Evolutionary conservation across 176 grass and related monocot genomes (phyloP).

Genomic region (Urochloa ruziziensis): DNA sequence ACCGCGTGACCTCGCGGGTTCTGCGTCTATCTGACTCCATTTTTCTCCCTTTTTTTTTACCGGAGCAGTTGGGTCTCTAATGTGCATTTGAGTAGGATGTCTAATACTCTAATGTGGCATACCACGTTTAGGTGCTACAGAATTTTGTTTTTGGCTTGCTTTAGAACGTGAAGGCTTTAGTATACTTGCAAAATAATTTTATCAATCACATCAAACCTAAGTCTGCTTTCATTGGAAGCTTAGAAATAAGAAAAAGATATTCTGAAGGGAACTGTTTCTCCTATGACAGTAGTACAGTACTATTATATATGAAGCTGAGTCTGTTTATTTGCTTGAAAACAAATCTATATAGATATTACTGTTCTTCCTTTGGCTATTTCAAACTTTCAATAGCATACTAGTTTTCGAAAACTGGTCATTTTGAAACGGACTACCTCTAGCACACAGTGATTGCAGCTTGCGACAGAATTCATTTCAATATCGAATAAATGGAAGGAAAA

Average conservation of each 20-base stretch:
- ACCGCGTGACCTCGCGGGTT: neutral
- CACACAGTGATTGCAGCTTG: neutral
- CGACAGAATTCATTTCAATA: neutral
- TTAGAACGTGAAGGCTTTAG: neutral
- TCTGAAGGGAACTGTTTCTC: neutral
- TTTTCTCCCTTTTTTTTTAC: neutral
- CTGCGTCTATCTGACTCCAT: neutral
- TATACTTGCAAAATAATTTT: neutral
- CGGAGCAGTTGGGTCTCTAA: neutral
- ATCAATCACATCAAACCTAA: neutral
- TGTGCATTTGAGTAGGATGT: slow-evolving; percentile 2
- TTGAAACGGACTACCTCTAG: neutral
- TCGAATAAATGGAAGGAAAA: neutral
- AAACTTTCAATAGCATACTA: neutral
- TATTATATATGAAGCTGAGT: neutral
- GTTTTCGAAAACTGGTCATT: neutral
- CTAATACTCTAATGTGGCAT: too few species aligned
- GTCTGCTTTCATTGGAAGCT: neutral
- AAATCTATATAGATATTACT: neutral
- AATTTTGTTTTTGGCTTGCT: neutral
- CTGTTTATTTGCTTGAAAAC: slow-evolving; percentile 8
- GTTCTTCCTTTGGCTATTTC: neutral
- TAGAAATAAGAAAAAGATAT: neutral
- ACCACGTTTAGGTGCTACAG: neutral
- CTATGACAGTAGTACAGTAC: neutral